Evolutionary conservation across 2,329 filamentous ascomycete species (phyloP).

Genomic region (Nothophoma quercina): DNA sequence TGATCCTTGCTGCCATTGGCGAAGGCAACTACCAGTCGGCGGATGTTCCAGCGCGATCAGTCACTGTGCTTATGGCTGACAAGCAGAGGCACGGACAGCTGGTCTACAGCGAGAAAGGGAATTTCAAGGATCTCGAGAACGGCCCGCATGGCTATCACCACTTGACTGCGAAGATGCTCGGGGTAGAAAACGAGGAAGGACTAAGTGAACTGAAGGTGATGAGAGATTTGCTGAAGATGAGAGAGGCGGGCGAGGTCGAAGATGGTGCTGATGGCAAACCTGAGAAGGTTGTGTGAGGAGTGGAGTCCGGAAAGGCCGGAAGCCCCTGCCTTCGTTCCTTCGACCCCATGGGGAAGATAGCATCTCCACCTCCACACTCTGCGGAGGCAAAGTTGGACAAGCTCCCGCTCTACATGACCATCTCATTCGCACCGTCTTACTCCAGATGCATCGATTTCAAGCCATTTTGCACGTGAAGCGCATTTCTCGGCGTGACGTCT

Average conservation of each 20-base stretch:
- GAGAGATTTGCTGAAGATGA: conserved; percentile 3
- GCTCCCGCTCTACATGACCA: background rate
- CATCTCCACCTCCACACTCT: background rate
- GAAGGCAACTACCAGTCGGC: conserved; percentile 29
- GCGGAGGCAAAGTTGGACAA: background rate
- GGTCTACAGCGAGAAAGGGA: conserved; percentile 35
- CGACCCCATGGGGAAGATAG: background rate
- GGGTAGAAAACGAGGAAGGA: conserved; percentile 5
- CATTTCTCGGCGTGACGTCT: background rate
- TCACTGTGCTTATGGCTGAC: conserved; percentile 38
- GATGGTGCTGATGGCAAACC: background rate
- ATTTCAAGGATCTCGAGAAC: conserved; percentile 40
- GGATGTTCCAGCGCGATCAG: conserved; percentile 36
- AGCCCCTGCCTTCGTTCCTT: background rate
- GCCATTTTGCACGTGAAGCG: background rate
- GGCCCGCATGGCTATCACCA: conserved; percentile 31
- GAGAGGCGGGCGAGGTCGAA: background rate
- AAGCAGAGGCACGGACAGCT: conserved; percentile 35
- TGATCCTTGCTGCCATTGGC: conserved; percentile 25
- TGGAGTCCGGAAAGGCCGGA: background rate
- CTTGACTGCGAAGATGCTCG: conserved; percentile 30
- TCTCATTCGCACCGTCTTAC: background rate
- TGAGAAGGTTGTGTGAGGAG: background rate
- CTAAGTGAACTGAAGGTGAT: conserved; percentile 14
- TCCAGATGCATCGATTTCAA: background rate